Evolutionary conservation across 345 rosid species (phyloP).

Genomic region (Eucalyptus globulus): DNA sequence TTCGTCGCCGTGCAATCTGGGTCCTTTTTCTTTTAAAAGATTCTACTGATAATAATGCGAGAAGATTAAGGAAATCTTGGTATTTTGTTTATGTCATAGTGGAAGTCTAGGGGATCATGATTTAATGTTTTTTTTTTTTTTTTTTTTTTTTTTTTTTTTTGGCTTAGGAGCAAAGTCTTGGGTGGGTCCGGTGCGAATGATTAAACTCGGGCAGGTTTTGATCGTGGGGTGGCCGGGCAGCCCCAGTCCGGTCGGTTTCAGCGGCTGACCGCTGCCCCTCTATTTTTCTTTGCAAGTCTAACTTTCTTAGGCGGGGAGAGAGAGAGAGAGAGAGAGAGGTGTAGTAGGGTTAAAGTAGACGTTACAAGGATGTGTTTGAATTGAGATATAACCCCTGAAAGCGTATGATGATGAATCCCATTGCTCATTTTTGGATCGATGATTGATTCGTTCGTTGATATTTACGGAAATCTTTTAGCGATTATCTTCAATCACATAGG

Average conservation of each 20-base stretch:
- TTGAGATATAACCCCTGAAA: neutral
- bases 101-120: constrained; percentile 29
- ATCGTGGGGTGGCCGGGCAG: constrained; percentile 33
- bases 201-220: constrained; percentile 23
- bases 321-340: neutral
- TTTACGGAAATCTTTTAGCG: neutral
- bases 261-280: constrained; percentile 23
- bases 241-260: neutral
- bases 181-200: constrained; percentile 35
- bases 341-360: neutral
- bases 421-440: neutral
- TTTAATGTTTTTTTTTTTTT: neutral
- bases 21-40: constrained; percentile 2
- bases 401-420: neutral
- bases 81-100: neutral
- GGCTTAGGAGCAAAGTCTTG: constrained; percentile 52
- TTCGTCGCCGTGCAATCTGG: constrained; percentile 30
- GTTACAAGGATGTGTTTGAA: neutral
- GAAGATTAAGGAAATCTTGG: neutral
- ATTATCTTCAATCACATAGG: neutral
- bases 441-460: neutral
- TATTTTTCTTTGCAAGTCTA: neutral
- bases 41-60: neutral
- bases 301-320: neutral
- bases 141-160: constrained; percentile 5